Percentiles rank a stretch among this genome's conserved stretches.
phyloP scores from a whole-genome alignment of 2,329 filamentous ascomycete species.

The Stromatinia cepivora region DNA sequence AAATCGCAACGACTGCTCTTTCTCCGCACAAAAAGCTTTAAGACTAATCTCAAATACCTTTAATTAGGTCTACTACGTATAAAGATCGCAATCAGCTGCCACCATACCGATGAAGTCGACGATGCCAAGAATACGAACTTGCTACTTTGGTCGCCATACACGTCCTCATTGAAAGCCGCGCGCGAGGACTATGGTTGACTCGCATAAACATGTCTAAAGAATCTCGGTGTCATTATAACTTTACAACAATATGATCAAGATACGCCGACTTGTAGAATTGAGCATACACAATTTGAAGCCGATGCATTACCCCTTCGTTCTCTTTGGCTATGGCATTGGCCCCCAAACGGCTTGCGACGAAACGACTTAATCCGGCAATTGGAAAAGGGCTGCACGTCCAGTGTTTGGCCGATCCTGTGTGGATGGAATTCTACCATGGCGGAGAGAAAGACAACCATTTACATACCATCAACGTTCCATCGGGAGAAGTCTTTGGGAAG shows the following conservation, averaged over 20 bases:
- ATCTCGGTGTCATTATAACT: constrained; percentile 18
- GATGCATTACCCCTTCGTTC: constrained; percentile 24
- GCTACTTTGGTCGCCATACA: no score
- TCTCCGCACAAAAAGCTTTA: no score
- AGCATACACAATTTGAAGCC: constrained; percentile 22
- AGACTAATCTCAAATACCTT: no score
- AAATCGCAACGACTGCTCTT: no score
- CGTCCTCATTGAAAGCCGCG: no score
- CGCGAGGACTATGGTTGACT: no score
- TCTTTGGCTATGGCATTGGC: constrained; percentile 25
- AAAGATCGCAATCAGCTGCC: no score
- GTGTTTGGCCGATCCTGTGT: constrained; percentile 13
- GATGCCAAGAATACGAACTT: no score
- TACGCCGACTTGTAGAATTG: constrained; percentile 1
- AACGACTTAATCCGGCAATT: constrained; percentile 19
- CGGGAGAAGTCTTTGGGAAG: constrained; percentile 19
- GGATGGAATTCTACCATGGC: constrained; percentile 23
- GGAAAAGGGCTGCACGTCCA: not conserved
- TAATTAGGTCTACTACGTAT: no score
- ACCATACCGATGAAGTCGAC: no score
- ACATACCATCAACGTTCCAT: constrained; percentile 7
- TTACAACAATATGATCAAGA: no score
- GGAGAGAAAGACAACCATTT: constrained; percentile 12
- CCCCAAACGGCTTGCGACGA: constrained; percentile 19
- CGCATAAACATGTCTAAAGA: no score